Evolutionary conservation across 768 basidiomycete genomes (phyloP).

Genomic region (Crucibulum laeve): DNA sequence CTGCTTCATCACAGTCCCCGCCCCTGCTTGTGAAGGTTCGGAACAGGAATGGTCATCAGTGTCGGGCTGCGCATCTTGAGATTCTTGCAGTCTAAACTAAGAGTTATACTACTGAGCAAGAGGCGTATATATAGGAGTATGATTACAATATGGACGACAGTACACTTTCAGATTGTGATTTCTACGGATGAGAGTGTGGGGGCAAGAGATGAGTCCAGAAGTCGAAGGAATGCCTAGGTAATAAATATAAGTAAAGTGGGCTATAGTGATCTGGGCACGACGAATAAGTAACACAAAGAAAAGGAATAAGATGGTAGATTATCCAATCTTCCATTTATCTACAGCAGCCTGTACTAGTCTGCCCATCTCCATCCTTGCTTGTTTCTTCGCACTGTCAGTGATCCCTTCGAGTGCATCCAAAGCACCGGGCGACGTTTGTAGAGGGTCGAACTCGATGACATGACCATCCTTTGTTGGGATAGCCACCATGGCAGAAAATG

Average conservation of each 20-base stretch:
- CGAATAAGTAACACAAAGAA: constrained; percentile 6
- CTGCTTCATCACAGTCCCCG: constrained; percentile 14
- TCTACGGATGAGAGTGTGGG: constrained; percentile 1
- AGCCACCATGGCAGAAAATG: constrained; percentile 59
- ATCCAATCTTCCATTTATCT: constrained; percentile 69
- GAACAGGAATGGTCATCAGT: constrained; percentile 50
- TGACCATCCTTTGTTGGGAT: constrained; percentile 82
- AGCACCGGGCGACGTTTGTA: constrained; percentile 65
- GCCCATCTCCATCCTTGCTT: constrained; percentile 74
- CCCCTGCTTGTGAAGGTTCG: constrained; percentile 60
- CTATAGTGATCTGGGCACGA: neutral
- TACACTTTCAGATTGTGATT: constrained; percentile 7
- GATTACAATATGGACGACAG: neutral
- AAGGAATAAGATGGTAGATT: constrained; percentile 4
- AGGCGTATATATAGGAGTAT: no score
- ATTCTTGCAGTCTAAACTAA: constrained; percentile 13
- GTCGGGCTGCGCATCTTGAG: constrained; percentile 40
- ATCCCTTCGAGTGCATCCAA: constrained; percentile 77
- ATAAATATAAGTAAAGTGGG: constrained; percentile 6
- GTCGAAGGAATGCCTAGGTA: neutral
- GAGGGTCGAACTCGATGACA: constrained; percentile 81
- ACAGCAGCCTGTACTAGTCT: constrained; percentile 68
- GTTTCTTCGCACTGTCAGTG: constrained; percentile 77
- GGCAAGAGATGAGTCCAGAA: constrained; percentile 1
- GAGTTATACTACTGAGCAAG: no score